Base-by-base conservation (phyloP, 1,284 basidiomycete genomes). In the Sphaerobolus stellatus region DNA sequence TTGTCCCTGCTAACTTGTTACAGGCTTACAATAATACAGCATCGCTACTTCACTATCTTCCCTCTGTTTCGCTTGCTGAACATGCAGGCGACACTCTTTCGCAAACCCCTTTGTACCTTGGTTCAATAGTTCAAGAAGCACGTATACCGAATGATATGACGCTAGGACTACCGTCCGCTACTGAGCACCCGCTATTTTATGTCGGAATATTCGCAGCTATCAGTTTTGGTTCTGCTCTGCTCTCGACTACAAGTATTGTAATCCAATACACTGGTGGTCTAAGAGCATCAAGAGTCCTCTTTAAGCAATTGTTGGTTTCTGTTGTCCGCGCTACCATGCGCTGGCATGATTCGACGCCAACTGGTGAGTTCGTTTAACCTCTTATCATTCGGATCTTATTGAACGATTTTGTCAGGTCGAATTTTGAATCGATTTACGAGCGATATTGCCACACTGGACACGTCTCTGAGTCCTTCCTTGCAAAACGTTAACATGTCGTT, bases 401-500 rank as follows among this genome's bases (percentile, higher is more conserved):
- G 13, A 6, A 16, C 29, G 18, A 18, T 58, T 1, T 56, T 52
- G 9, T 13, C 45, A 46, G 79, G 83, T 33, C 80, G 83, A 4
- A 79, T 85, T 73, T 69, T 86, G 27, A 86, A 86, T 65, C 76
- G 84, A 1, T 86, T 86, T 60, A 81, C 81, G 62, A 86, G 84
- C 71, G 91, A 94, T 65, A 80, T 92, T 41, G 87, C 90, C 66
- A 89, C 86, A 0, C 84, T 93, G 46, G 90, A 93, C 65, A 74
- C 77, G 0, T 83, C 82, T 1, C 71, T 93, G n/a, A 83, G 84
- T 7, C 71, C 77, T 8, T 86, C 88, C 1, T 70, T 93, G 25
- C 83, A 88, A 58, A 77, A 82, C 4, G 88, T 92, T 48, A 88
- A 91, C 60, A 76, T 79, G 0, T 87, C 88, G 1, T 68, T 92